A percentile compares a stretch with the other conserved stretches of the same genome.
Conservation (phyloP, 2,329 filamentous ascomycete genomes). For the Chaetomiaceae sp. region DNA sequence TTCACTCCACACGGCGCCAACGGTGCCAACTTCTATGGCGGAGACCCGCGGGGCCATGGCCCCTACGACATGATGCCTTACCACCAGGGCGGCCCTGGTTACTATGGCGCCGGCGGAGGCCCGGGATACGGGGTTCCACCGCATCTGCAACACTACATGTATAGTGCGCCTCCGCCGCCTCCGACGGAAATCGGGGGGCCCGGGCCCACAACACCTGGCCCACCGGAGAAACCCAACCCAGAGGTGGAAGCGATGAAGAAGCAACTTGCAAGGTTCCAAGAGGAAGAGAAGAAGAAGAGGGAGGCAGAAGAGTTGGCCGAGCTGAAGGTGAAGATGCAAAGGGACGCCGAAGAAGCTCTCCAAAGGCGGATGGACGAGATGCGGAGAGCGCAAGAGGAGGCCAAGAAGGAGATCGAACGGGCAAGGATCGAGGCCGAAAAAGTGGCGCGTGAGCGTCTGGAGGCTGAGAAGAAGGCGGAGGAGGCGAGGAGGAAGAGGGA, state of each 20-base stretch:
- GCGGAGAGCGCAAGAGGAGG: constrained; percentile 36
- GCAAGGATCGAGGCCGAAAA: constrained; percentile 30
- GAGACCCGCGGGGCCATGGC: constrained; percentile 17
- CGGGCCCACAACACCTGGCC: constrained; percentile 34
- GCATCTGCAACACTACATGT: constrained; percentile 36
- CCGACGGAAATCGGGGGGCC: constrained; percentile 36
- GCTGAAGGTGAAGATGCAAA: constrained; percentile 37
- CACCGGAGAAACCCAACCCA: constrained; percentile 40
- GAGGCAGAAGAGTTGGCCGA: constrained; percentile 38
- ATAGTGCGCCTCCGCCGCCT: constrained; percentile 34
- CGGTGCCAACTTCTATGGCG: constrained; percentile 38
- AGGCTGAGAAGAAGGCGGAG: constrained; percentile 32
- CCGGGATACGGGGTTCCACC: constrained; percentile 28
- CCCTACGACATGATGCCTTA: not conserved
- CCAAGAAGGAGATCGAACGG: constrained; percentile 33
- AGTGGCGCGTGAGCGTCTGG: constrained; percentile 30
- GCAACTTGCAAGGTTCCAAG: constrained; percentile 48
- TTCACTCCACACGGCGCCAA: constrained; percentile 38
- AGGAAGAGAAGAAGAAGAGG: constrained; percentile 39
- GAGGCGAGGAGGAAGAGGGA: constrained; percentile 31
- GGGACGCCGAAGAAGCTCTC: constrained; percentile 25
- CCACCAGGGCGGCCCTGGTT: constrained; percentile 28
- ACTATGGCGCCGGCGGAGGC: constrained; percentile 29
- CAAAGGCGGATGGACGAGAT: constrained; percentile 18
- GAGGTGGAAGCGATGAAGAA: constrained; percentile 57